Base-by-base conservation (phyloP, 495 filamentous ascomycete genomes). In the Geoglossum glabrum region DNA sequence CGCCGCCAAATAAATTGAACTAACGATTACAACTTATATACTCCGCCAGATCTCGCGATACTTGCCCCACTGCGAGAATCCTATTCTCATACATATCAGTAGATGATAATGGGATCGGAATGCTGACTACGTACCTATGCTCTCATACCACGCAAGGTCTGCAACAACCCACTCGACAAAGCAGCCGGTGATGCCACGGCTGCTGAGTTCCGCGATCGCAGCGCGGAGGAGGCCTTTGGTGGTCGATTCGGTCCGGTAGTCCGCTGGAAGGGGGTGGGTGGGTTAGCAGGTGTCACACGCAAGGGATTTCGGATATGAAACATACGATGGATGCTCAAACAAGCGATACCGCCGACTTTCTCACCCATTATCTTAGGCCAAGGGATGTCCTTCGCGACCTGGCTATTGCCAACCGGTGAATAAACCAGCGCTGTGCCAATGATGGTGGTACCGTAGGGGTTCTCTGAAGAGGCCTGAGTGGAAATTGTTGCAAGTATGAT, bases 321-420 rank as follows among this genome's bases (percentile, higher is more conserved):
- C 70, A 54, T 60, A 77, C 79, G 73, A 63, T 66, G 66, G 60
- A 81, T 75, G 64, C 78, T 79, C 40, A 83, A 69, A 61, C 79
- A 83, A 31, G 78, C 76, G 30, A 81, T 72, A 21, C 79, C 79
- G 19, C 79, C 79, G 54, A 80, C 71, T 59, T 78, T 73, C 34
- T 70, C 69, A 21, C 71, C 74, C 60, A 81, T 75, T 57, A 68
- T 71, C 55, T 68, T 66, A 19, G 76, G 74, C 79, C 79, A 83
- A 8, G 79, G 79, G 30, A 82, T 67, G 64, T 82, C 78, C 28
- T 71, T 72, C 10, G 72, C 72, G 26, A 74, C 71, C 17, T 72
- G 71, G 58, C 76, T 79, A 26, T 72, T 77, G 40, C 72, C 73
- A 28, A 68, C 70, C 19, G 71, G 72, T 26, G 69, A 72, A 57